These are phyloP conservation scores for Pachysandra terminalis DNA, from an alignment of 164 flowering plant genomes.

Conservation along the genomic window DNA sequence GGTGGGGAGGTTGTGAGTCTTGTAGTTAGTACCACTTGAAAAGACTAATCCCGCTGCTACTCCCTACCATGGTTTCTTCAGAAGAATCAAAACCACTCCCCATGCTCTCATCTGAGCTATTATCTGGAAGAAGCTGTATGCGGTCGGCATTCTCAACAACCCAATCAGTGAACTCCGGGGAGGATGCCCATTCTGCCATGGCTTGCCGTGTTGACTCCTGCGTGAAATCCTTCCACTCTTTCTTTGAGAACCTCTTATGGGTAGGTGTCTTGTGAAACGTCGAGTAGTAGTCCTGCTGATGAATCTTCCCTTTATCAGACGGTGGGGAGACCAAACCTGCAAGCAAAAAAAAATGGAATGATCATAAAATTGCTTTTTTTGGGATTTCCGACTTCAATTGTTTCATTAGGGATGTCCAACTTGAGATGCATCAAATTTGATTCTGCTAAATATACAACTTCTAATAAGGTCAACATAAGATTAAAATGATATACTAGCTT, in stretches of 20 bases:
- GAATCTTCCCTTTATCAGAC: neutral
- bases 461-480: no score
- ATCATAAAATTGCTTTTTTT: no score
- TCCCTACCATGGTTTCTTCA: slow-evolving; percentile 39
- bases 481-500: no score
- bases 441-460: no score
- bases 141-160: slow-evolving; percentile 62
- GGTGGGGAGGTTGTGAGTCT: no score
- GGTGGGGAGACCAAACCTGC: slow-evolving; percentile 17
- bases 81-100: slow-evolving; percentile 66
- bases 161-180: slow-evolving; percentile 82
- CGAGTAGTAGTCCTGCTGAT: slow-evolving; percentile 50
- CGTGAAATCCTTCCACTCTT: slow-evolving; percentile 77
- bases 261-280: slow-evolving; percentile 66
- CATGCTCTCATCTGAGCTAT: slow-evolving; percentile 51
- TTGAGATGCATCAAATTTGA: no score
- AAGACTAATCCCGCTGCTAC: slow-evolving; percentile 28
- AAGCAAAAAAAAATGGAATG: neutral
- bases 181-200: slow-evolving; percentile 60
- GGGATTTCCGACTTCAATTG: no score
- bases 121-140: slow-evolving; percentile 43
- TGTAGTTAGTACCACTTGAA: slow-evolving; percentile 42
- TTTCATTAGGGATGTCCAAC: no score
- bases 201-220: slow-evolving; percentile 64
- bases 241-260: slow-evolving; percentile 56